A percentile compares a stretch with the other conserved stretches of the same genome.
Evolutionary conservation across 208 protist genomes (phyloP).

Genomic region (Leishmania amazonensis): DNA sequence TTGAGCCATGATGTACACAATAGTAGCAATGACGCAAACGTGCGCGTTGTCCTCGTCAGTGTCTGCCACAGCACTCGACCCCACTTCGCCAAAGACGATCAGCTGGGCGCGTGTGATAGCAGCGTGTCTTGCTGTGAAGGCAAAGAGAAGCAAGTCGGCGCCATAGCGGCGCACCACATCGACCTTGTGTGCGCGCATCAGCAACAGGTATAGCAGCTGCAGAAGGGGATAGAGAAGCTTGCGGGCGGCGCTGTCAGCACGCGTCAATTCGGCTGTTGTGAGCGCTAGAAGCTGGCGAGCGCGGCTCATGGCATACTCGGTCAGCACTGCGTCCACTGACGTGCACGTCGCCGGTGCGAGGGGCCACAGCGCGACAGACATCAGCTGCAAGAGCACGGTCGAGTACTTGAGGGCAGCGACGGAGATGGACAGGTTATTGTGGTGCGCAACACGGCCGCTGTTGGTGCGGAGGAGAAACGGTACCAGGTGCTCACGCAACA

Average conservation of each 20-base stretch:
- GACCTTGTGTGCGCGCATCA: constrained; percentile 38
- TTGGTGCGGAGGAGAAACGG: constrained; percentile 8
- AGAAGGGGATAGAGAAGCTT: constrained; percentile 14
- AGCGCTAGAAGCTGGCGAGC: constrained; percentile 27
- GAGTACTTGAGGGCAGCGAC: constrained; percentile 8
- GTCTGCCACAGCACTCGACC: not conserved
- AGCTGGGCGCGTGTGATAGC: not conserved
- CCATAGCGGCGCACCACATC: constrained; percentile 43
- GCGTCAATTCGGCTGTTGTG: constrained; percentile 6
- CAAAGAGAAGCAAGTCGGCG: constrained; percentile 26
- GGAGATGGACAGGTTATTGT: not conserved
- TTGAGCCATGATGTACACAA: not conserved
- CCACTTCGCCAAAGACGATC: not conserved
- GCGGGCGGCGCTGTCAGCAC: not conserved
- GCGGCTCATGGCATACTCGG: constrained; percentile 27
- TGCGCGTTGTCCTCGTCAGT: not conserved
- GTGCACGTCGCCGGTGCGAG: constrained; percentile 3
- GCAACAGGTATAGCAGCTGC: constrained; percentile 47
- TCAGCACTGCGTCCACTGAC: constrained; percentile 14
- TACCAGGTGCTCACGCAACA: constrained; percentile 3
- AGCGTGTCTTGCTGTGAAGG: not conserved
- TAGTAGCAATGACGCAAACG: constrained; percentile 1
- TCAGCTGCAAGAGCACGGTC: constrained; percentile 6
- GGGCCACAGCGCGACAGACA: constrained; percentile 18
- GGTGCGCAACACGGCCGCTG: not conserved